Conservation (phyloP, 805 yeast species). For the Lipomyces mesembrius region DNA sequence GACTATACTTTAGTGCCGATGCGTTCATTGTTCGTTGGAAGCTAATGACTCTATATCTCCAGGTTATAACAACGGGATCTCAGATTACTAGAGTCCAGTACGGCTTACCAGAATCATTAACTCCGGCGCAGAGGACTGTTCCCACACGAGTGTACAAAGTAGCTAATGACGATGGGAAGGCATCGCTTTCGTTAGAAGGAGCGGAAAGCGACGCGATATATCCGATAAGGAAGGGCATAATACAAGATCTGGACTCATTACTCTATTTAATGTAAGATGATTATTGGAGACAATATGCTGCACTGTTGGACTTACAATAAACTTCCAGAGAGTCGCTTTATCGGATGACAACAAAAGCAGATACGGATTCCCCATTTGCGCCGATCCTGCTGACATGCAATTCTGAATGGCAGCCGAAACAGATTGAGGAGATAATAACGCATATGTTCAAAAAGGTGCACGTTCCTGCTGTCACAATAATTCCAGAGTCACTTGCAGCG, state of each 20-base stretch:
- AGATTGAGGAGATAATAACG: conserved; percentile 71
- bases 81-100: conserved; percentile 72
- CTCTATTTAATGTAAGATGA: conserved; percentile 58
- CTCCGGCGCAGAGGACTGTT: conserved; percentile 74
- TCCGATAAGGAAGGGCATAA: conserved; percentile 69
- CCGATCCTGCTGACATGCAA: conserved; percentile 74
- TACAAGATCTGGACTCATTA: conserved; percentile 72
- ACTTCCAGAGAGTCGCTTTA: conserved; percentile 53
- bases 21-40: background rate
- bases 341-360: conserved; percentile 50
- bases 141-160: conserved; percentile 76
- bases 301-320: conserved; percentile 31
- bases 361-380: conserved; percentile 49
- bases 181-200: conserved; percentile 49
- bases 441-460: conserved; percentile 75
- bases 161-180: conserved; percentile 45
- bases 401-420: conserved; percentile 67
- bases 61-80: conserved; percentile 81
- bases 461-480: conserved; percentile 69
- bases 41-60: background rate
- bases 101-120: conserved; percentile 72
- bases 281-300: conserved; percentile 21
- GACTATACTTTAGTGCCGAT: background rate
- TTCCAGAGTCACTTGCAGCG: conserved; percentile 70
- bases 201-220: conserved; percentile 54